Evolutionary conservation across 1,284 basidiomycete genomes (phyloP), one percentile per base, ranked within the genome.

Genomic region (Kwoniella shivajii): DNA sequence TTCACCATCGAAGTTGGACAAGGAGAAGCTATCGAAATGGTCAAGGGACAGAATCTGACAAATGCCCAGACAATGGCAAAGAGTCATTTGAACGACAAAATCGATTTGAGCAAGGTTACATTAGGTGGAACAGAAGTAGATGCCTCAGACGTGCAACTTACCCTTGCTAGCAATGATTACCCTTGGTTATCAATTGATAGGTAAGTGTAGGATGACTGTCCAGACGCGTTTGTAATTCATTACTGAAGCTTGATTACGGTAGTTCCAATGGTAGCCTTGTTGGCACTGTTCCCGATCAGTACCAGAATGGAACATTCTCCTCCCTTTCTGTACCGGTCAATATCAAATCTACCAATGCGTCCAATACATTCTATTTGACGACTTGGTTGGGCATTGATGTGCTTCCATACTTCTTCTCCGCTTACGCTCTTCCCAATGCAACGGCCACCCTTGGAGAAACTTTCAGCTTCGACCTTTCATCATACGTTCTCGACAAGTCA

Each of bases 151-250:
- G 57, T 77, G 22, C 56, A 57, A 10, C 59, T 78, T 14, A 50
- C 54, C 6, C 64, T 74, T 18, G 71, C 78, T 48, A 61, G 70
- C 13, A 62, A 61, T 44, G 63, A 73, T 31, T 69, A 69, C 42
- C 43, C 71, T 6, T 82, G 80, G 79, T 72, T 82, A 34, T 65
- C 71, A 0, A 76, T 74, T 54, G 72, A 81, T 59, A 64, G 61
- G 74, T 75, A 55, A 68, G 73, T 70, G 24, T 9, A 14, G 33
- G 7, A 49, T 20, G 7, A 10, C 5, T 38, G 24, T 26, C 11
- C 27, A 29, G 43, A 13, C 10, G 18, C 43, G 43, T 7, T 9
- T 22, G 43, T 20, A 14, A 46, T 46, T 30, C n/a, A 6, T 36
- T 20, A 34, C 34, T 26, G 36, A 30, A 30, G 34, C 50, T 27